These are phyloP conservation scores for Amphibolis antarctica DNA, from an alignment of 106 monocot genomes.

Conservation along the genomic window DNA sequence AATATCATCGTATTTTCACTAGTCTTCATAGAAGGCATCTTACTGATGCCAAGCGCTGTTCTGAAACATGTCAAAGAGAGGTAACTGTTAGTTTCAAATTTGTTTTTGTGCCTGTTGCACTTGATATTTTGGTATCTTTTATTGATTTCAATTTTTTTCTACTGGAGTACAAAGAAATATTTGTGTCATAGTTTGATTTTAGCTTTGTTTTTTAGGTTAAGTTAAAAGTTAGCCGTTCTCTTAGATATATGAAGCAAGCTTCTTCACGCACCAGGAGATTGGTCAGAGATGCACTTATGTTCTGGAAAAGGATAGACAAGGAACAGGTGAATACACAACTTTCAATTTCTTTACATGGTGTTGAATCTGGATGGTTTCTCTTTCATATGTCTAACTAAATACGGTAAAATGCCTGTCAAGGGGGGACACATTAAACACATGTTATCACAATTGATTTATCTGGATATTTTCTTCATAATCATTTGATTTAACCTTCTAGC, in stretches of 20 bases:
- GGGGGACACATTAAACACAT: no score
- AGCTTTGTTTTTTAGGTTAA: constrained; percentile 58
- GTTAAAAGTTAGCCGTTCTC: constrained; percentile 72
- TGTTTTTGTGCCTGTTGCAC: background rate
- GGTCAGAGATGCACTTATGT: constrained; percentile 76
- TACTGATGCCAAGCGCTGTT: constrained; percentile 71
- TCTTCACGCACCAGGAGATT: constrained; percentile 71
- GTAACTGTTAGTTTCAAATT: constrained; percentile 13
- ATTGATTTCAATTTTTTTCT: background rate
- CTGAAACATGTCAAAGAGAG: constrained; percentile 88
- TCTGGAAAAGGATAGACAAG: constrained; percentile 88
- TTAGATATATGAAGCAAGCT: constrained; percentile 73
- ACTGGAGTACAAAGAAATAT: background rate
- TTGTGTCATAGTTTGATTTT: background rate
- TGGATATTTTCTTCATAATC: no score
- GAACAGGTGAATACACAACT: constrained; percentile 51
- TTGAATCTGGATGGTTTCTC: background rate
- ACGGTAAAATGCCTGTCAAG: no score
- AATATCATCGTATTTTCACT: constrained; percentile 59
- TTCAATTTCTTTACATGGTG: background rate
- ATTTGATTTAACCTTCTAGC: no score
- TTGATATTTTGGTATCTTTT: background rate
- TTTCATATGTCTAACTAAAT: background rate
- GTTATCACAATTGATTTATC: no score
- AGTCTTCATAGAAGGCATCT: constrained; percentile 58